Evolutionary conservation across 139 green algal species (phyloP), one percentile per base, ranked within the genome.

Genomic region (Picochlorum sp.): DNA sequence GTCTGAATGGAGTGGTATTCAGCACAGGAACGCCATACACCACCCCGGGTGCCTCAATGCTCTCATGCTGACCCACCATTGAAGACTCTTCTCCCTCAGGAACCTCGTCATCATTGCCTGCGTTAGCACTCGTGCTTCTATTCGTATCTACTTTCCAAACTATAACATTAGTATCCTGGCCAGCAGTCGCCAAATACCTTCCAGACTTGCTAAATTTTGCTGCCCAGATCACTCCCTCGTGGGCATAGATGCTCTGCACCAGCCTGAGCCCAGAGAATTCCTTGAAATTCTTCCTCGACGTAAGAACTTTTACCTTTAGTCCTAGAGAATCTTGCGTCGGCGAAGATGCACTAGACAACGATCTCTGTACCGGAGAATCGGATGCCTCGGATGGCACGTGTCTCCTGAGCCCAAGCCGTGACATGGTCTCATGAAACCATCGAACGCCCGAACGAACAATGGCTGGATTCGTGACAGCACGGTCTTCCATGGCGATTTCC

Each of bases 141-240:
- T 72, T 34, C 3, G 57, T 28, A 3, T 65, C 31, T 16, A 88
- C 78, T 66, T 87, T 73, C 87, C 88, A 94, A 50, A 94, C 68
- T 1, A 76, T 37, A 26, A 95, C 70, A 3, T 90, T 59, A 8
- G 68, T 68, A 65, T 98, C 92, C 61, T 96, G 88, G 3, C 92
- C 92, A 4, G 76, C 90, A 18, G 75, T 87, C 1, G 91, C 92
- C 47, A 97, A 70, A 71, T 88, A 89, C 4, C 63, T 71, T 2
- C 86, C 84, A 30, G 89, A 81, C 3, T 57, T 49, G 60, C 51
- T 83, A 68, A 96, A 92, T 57, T 80, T 75, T 54, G 87, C 70
- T 9, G 69, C 78, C 89, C 89, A 96, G 21, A 96, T 65, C 31
- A 88, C 84, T 23, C 77, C 81, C 58, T 66, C 47, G 55, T 82